Conservation (phyloP, 179 eudicot genomes). For the Beta lomatogona region DNA sequence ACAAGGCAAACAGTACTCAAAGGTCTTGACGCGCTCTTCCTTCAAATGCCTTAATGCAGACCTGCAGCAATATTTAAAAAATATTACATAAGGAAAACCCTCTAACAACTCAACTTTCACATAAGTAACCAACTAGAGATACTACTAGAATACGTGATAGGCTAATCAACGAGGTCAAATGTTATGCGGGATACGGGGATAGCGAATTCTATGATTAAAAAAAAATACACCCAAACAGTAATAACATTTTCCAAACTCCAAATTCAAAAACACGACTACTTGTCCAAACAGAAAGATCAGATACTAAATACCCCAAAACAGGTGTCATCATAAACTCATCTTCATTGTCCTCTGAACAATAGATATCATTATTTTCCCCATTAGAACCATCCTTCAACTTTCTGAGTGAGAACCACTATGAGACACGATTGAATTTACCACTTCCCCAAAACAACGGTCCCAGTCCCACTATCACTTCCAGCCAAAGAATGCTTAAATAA, state of each 20-base stretch:
- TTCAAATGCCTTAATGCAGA: slow-evolving; percentile 76
- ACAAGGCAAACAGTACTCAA: slow-evolving; percentile 96
- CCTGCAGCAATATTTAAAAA: slow-evolving; percentile 44
- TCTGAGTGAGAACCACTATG: background rate
- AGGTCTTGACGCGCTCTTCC: slow-evolving; percentile 81
- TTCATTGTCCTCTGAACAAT: background rate
- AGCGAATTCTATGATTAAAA: background rate
- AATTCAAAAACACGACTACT: background rate
- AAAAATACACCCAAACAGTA: background rate
- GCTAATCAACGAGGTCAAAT: background rate
- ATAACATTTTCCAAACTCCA: background rate
- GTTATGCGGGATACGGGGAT: background rate
- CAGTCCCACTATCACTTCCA: background rate
- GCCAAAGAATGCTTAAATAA: background rate
- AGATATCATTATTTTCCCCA: background rate
- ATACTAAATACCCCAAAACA: background rate
- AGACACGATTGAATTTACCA: background rate
- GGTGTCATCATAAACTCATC: background rate
- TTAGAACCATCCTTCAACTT: background rate
- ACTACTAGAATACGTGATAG: background rate
- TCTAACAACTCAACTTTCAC: slow-evolving; percentile 1
- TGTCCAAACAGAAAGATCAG: background rate
- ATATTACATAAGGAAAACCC: slow-evolving; percentile 6
- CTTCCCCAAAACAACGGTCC: background rate
- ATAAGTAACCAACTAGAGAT: slow-evolving; percentile 2